Conservation (phyloP, 371 early-diverging fungal species). For the Rhizopus microsporus region DNA sequence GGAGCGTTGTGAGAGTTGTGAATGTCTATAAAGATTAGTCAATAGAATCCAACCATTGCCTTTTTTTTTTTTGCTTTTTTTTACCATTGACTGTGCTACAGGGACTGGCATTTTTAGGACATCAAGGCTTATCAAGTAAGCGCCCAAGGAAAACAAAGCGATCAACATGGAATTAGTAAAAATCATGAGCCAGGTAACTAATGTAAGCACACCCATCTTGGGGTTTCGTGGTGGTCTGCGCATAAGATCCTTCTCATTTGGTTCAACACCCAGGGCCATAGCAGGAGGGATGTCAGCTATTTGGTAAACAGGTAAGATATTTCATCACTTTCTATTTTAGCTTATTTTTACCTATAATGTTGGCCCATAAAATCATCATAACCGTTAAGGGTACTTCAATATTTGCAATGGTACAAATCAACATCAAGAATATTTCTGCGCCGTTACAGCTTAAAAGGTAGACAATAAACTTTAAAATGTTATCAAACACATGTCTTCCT, state of each 20-base stretch:
- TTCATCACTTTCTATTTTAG: background rate
- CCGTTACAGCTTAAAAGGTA: constrained; percentile 87
- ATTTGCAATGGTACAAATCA: constrained; percentile 48
- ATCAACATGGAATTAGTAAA: constrained; percentile 47
- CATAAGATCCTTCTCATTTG: constrained; percentile 78
- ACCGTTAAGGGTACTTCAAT: constrained; percentile 59
- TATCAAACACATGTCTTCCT: constrained; percentile 84
- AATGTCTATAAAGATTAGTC: constrained; percentile 60
- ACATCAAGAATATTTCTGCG: constrained; percentile 66
- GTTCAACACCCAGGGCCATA: constrained; percentile 80
- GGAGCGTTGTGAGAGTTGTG: constrained; percentile 73
- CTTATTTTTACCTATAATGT: constrained; percentile 40
- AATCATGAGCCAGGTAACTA: constrained; percentile 30
- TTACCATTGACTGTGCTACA: constrained; percentile 28
- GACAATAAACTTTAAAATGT: constrained; percentile 87
- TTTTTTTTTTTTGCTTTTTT: no score
- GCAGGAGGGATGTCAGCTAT: constrained; percentile 72
- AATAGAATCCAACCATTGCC: background rate
- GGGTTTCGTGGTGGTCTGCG: constrained; percentile 73
- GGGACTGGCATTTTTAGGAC: constrained; percentile 21
- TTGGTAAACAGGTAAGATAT: background rate
- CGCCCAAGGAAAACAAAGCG: constrained; percentile 57
- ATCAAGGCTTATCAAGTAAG: constrained; percentile 56
- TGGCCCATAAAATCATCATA: constrained; percentile 51
- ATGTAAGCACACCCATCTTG: constrained; percentile 60